Evolutionary conservation across 2,329 filamentous ascomycete species (phyloP).

Genomic region (Fusarium sp.): DNA sequence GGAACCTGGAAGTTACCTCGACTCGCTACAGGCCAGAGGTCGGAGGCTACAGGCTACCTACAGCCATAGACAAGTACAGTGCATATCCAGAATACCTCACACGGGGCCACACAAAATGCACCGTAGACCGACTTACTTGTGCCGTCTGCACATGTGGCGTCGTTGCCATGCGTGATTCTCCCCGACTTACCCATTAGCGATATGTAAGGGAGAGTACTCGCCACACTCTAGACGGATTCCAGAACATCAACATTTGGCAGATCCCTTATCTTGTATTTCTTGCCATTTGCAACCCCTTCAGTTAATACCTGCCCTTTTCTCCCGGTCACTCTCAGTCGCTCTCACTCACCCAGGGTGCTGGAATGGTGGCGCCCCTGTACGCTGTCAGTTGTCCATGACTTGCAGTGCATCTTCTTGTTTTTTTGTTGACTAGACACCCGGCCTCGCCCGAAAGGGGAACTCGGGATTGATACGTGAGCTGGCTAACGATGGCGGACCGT

Average conservation of each 20-base stretch:
- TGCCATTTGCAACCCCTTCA: neutral
- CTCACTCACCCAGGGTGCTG: slow-evolving; percentile 15
- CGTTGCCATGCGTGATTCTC: slow-evolving; percentile 34
- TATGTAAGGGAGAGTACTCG: slow-evolving; percentile 36
- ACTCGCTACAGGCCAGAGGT: neutral
- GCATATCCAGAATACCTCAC: neutral
- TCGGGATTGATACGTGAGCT: slow-evolving; percentile 24
- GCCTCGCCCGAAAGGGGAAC: slow-evolving; percentile 36
- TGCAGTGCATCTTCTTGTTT: slow-evolving; percentile 21
- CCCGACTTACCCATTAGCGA: slow-evolving; percentile 33
- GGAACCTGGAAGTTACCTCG: neutral
- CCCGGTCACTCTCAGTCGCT: neutral
- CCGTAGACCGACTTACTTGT: neutral
- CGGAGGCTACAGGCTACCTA: no score
- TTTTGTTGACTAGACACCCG: slow-evolving; percentile 39
- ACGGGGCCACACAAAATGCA: slow-evolving; percentile 13
- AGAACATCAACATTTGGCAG: slow-evolving; percentile 36
- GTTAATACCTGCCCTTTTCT: neutral
- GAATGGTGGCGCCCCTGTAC: slow-evolving; percentile 40
- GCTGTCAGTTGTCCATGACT: slow-evolving; percentile 19
- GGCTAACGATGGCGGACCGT: slow-evolving; percentile 18
- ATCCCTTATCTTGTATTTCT: slow-evolving; percentile 27
- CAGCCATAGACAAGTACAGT: slow-evolving; percentile 40
- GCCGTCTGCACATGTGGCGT: slow-evolving; percentile 32
- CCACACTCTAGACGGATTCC: slow-evolving; percentile 43